Conservation (phyloP, 179 eudicot species). For the Sideroxylon spinosum region DNA sequence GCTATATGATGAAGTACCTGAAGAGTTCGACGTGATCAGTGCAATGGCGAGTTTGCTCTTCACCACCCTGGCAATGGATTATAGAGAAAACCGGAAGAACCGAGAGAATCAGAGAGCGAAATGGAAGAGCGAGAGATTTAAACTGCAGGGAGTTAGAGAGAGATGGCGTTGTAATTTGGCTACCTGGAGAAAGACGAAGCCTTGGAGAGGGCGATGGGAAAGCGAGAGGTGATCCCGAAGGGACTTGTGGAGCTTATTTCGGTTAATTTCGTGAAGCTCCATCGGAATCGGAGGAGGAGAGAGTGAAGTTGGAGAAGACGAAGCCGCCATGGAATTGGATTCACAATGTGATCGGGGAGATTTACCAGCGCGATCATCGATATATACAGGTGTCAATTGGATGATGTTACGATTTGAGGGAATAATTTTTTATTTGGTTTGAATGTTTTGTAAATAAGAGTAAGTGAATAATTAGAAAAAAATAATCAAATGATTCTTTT, state of each 20-base stretch:
- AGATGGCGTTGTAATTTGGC: background rate
- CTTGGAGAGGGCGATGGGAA: conserved; percentile 54
- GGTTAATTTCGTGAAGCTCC: conserved; percentile 59
- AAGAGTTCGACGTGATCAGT: conserved; percentile 91
- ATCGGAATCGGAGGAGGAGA: conserved; percentile 62
- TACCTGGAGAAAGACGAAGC: conserved; percentile 81
- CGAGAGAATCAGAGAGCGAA: background rate
- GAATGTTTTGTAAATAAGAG: no score
- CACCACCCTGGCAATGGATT: conserved; percentile 60
- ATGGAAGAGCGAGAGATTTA: background rate
- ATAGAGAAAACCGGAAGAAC: background rate
- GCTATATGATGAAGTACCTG: conserved; percentile 40
- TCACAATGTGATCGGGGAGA: background rate
- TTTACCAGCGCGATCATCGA: no score
- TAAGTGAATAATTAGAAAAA: no score
- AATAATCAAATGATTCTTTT: no score
- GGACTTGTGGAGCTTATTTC: conserved; percentile 52
- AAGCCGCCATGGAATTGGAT: conserved; percentile 20
- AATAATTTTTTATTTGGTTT: no score
- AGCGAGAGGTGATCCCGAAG: conserved; percentile 51
- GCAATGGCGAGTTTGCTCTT: conserved; percentile 75
- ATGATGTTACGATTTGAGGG: no score
- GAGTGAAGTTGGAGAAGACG: conserved; percentile 34
- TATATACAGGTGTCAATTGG: no score
- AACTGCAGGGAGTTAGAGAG: background rate